Base-by-base conservation (phyloP, 1,284 basidiomycete genomes). In the Ceratobasidium sp. region DNA sequence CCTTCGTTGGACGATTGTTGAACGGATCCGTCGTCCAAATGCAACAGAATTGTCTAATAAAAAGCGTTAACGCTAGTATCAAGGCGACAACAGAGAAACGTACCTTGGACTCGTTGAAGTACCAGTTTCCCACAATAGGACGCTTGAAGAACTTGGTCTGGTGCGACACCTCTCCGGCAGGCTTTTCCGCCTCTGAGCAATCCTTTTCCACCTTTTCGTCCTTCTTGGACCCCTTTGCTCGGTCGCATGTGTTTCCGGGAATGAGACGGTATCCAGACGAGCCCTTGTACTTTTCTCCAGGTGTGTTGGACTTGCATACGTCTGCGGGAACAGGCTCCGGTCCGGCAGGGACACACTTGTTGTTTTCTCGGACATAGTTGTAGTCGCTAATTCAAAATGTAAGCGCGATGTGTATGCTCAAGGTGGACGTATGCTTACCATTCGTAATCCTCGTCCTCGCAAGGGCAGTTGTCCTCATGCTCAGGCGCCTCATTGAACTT, bases 1-100 rank as follows among this genome's bases (percentile, higher is more conserved):
- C 97, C 97, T 81, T 99, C 96, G 80, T 96, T 98, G 78, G 87
- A 88, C 0, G 95, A 98, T 83, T 98, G 95, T 93, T 94, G 98
- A 70, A 98, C 86, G 0, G 87, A 86, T 74, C 89, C 84, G 78
- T 98, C 94, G 1, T 81, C 80, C 2, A 98, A 85, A 32, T 94
- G 91, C 38, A 94, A 89, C 26, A 99, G 87, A 66, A 98, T 88
- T 0, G 95, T 96, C 86, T 94, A 80, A 5, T 79, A 83, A 49
- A 77, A 74, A 14, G 79, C 43, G 71, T 16, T 5, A 43, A 8
- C 47, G 41, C n/a, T 47, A 11, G 30, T 2, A 9, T 11, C 14
- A 18, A 18, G 8, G 28, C 13, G 26, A 50, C 23, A 21, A 52
- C 7, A 35, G 16, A 16, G 26, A 9, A 41, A 76, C 85, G 76